Evolutionary conservation across 345 rosid genomes (phyloP), one percentile per base, ranked within the genome.

Genomic region (Excoecaria cochinchinensis): DNA sequence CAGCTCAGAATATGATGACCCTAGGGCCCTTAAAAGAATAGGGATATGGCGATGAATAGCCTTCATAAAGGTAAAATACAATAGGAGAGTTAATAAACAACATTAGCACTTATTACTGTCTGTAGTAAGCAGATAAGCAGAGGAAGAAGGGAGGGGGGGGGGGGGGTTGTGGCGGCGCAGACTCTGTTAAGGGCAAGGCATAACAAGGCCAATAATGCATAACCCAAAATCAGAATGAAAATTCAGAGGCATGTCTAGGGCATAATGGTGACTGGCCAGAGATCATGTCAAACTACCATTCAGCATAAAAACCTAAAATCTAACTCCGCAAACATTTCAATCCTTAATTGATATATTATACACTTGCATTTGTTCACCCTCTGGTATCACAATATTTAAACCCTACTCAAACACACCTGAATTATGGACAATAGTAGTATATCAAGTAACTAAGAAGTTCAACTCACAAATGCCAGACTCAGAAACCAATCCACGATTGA

Each of bases 1-100:
- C 85, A 95, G 87, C 61, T 90, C 94, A 80, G 85, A 78, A 77
- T 82, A 85, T 74, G 97, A 89, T 82, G 97, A 90, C 72, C 99
- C 96, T 66, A 93, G 81, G 48, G 97, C 90, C 82, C 98, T 88
- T 77, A 93, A 80, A 72, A 95, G 87, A 63, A 89, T 81, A 46
- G 99, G 97, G 48, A 93, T 85, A 81, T 95, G 97, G 17, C 98
- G 97, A 86, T 95, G 96, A 76, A 95, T 84, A 78, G 97, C 96
- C 99, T 95, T 56, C 56, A 40, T 58, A 51, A 60, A 65, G 55
- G 16, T 13, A 76, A 44, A 25, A 64, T 70, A 65, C 36, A 64
- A 69, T 31, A 13, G 67, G n/a, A 15, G 31, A 55, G 40, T 25
- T 22, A 55, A 62, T 19, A n/a, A 77, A 52, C 17, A 17, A 14